phyloP scores from a whole-genome alignment of 768 basidiomycete genomes.

The Mycena latifolia region DNA sequence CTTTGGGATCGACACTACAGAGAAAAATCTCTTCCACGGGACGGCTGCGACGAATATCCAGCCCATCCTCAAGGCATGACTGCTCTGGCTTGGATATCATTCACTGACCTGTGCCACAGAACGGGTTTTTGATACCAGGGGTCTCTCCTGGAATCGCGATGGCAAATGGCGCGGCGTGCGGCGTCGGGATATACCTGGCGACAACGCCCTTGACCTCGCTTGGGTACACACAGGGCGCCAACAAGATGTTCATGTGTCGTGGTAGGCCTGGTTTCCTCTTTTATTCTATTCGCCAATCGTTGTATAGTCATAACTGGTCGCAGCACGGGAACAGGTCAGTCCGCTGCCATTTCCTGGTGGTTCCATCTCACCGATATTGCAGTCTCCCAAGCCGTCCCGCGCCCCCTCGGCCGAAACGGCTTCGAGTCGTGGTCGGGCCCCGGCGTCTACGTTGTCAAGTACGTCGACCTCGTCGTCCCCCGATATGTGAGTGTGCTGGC shows the following conservation, averaged over 20 bases:
- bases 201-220: slow-evolving; percentile 14
- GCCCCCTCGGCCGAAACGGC: slow-evolving; percentile 8
- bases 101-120: neutral
- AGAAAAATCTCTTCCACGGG: slow-evolving; percentile 31
- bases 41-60: slow-evolving; percentile 26
- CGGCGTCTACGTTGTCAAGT: slow-evolving; percentile 27
- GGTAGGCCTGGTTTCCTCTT: slow-evolving; percentile 1
- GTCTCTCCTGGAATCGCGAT: slow-evolving; percentile 12
- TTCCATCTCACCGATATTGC: neutral
- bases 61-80: slow-evolving; percentile 22
- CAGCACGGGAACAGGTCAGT: neutral
- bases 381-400: slow-evolving; percentile 8
- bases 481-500: slow-evolving; percentile 19
- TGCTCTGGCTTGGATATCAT: neutral
- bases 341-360: neutral
- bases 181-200: slow-evolving; percentile 26
- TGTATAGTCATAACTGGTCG: slow-evolving; percentile 21
- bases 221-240: slow-evolving; percentile 14
- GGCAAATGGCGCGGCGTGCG: slow-evolving; percentile 18
- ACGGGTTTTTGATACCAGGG: slow-evolving; percentile 26
- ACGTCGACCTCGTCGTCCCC: slow-evolving; percentile 29
- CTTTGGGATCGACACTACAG: slow-evolving; percentile 19
- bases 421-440: slow-evolving; percentile 20
- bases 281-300: neutral
- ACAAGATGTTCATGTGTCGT: slow-evolving; percentile 31